Evolutionary conservation across 2,329 filamentous ascomycete genomes (phyloP).

Genomic region (Setomelanomma holmii): DNA sequence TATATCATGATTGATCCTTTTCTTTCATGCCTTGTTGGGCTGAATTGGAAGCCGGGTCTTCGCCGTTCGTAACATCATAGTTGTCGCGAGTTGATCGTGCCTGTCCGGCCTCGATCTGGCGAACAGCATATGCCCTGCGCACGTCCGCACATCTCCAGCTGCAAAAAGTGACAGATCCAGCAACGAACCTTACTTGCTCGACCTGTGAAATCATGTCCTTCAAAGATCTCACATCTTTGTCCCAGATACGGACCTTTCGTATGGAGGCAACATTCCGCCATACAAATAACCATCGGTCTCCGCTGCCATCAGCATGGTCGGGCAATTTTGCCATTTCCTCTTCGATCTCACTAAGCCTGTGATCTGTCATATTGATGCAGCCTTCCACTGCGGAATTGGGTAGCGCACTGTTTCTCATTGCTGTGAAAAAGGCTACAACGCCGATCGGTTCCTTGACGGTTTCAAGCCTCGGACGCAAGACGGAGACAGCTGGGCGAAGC

Average conservation of each 20-base stretch:
- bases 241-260: not conserved
- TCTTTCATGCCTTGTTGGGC: not conserved
- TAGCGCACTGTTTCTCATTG: no score
- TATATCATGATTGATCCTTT: not conserved
- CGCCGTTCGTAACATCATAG: no score
- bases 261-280: not conserved
- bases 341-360: not conserved
- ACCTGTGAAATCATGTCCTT: not conserved
- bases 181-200: no score
- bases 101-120: no score
- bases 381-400: not conserved
- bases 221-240: not conserved
- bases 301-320: not conserved
- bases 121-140: no score
- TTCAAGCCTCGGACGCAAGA: no score
- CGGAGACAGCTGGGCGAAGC: no score
- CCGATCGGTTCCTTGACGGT: no score
- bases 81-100: no score
- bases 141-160: no score
- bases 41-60: not conserved
- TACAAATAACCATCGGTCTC: not conserved
- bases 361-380: not conserved
- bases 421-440: no score
- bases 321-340: not conserved
- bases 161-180: no score